Evolutionary conservation across 345 rosid species (phyloP), one percentile per base, ranked within the genome.

Genomic region (Pugionium dolabratum): DNA sequence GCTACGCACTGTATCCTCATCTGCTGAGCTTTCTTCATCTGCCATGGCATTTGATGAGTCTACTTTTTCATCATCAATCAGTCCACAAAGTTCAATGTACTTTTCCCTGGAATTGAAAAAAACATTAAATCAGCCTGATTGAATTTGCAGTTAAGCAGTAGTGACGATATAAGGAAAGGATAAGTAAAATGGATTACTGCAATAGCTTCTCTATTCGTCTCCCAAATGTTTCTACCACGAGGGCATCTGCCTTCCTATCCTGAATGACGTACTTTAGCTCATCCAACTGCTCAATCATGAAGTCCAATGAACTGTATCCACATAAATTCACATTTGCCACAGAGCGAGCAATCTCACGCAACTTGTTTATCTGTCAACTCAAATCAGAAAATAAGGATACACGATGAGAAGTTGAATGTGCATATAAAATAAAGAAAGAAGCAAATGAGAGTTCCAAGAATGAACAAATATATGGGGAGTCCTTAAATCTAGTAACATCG

Each of bases 141-240:
- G 25, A 30, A 31, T 32, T 54, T 47, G 11, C 43, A 26, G 39
- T 26, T 43, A 7, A 59, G 51, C 28, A 59, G 9, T 9, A 66
- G 39, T 9, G 36, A 34, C 4, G 25, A 53, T 30, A 4, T 61
- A 67, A 60, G 40, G 11, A 37, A 9, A 73, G n/a, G 30, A 53
- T 7, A 61, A 35, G 49, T 54, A 3, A 6, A 48, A 62, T 67
- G 36, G 72, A 83, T 90, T 77, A 88, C 97, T 88, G 96, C 53
- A 90, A 62, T 64, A 94, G 85, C 78, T 94, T 94, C 85, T 94
- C 97, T 63, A 88, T 85, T 31, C 97, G 86, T 75, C 97, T 81
- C 73, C 99, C 99, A 80, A 94, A 90, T 5, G 99, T 94, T 84
- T 94, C 99, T 34, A 94, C 92, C 60, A 90, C 81, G 36, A 94